phyloP scores from a whole-genome alignment of 495 filamentous ascomycete species.

The Lentithecium fluviatile region DNA sequence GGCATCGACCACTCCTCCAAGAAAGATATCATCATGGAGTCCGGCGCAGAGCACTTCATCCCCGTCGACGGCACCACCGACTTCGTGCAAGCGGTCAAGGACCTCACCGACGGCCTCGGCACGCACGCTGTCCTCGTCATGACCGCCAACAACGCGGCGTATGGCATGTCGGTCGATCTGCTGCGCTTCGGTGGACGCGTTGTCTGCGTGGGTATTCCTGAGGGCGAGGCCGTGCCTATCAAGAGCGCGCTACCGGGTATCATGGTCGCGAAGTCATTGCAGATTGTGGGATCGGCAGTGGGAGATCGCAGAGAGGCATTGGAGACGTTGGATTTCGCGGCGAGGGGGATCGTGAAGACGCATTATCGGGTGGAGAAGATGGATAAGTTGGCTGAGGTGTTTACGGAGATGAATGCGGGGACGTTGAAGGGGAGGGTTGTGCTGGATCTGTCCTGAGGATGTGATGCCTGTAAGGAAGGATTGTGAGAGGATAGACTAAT shows the following conservation, averaged over 20 bases:
- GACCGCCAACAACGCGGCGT: conserved; percentile 65
- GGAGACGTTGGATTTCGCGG: conserved; percentile 63
- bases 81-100: conserved; percentile 54
- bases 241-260: conserved; percentile 52
- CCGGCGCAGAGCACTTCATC: conserved; percentile 68
- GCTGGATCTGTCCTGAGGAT: conserved; percentile 33
- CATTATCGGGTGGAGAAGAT: conserved; percentile 34
- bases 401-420: conserved; percentile 37
- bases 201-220: conserved; percentile 69
- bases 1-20: conserved; percentile 68
- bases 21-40: conserved; percentile 56
- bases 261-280: conserved; percentile 54
- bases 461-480: too few species aligned
- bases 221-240: conserved; percentile 59
- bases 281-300: conserved; percentile 62
- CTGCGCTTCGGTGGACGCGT: conserved; percentile 63
- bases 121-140: conserved; percentile 64
- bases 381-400: conserved; percentile 34
- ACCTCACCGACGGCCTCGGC: conserved; percentile 60
- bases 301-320: conserved; percentile 65
- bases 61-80: conserved; percentile 57
- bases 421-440: conserved; percentile 44
- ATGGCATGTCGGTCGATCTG: conserved; percentile 58
- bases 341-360: conserved; percentile 35
- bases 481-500: too few species aligned